Evolutionary conservation across 179 eudicot genomes (phyloP).

Genomic region (Corrigiola litoralis): DNA sequence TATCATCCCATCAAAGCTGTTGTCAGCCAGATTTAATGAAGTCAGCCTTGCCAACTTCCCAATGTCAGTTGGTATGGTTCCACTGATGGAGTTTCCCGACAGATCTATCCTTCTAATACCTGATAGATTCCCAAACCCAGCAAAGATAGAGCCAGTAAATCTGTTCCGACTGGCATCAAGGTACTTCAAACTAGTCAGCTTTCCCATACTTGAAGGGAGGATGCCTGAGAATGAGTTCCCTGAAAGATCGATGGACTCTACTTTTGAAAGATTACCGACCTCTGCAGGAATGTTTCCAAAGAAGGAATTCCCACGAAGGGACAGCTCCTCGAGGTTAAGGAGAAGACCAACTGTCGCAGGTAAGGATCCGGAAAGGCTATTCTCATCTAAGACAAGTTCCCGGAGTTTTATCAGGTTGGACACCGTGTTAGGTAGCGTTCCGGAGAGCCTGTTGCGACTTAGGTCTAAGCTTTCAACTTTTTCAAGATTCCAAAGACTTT

Average conservation of each 20-base stretch:
- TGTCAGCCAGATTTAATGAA: constrained; percentile 34
- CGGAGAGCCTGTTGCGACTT: constrained; percentile 54
- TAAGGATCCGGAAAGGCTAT: constrained; percentile 58
- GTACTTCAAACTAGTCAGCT: constrained; percentile 47
- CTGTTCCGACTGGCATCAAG: constrained; percentile 54
- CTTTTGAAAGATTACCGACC: constrained; percentile 48
- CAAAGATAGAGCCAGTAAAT: constrained; percentile 52
- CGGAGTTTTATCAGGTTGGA: constrained; percentile 45
- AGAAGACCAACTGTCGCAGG: constrained; percentile 71
- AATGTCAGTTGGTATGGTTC: constrained; percentile 52
- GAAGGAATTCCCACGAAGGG: constrained; percentile 52
- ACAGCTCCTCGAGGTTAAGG: constrained; percentile 55
- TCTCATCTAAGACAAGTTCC: constrained; percentile 67
- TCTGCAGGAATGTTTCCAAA: constrained; percentile 65
- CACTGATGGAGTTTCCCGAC: constrained; percentile 54
- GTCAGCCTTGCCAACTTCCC: constrained; percentile 41
- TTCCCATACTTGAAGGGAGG: constrained; percentile 58
- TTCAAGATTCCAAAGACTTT: constrained; percentile 49
- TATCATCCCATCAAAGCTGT: constrained; percentile 44
- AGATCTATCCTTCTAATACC: constrained; percentile 58
- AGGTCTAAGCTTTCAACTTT: constrained; percentile 65
- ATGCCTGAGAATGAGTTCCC: constrained; percentile 61
- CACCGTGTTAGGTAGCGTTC: constrained; percentile 42
- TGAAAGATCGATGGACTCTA: constrained; percentile 69
- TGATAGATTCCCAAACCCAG: constrained; percentile 48